Conservation (phyloP, 345 rosid species). For the Erodium maritimum region DNA sequence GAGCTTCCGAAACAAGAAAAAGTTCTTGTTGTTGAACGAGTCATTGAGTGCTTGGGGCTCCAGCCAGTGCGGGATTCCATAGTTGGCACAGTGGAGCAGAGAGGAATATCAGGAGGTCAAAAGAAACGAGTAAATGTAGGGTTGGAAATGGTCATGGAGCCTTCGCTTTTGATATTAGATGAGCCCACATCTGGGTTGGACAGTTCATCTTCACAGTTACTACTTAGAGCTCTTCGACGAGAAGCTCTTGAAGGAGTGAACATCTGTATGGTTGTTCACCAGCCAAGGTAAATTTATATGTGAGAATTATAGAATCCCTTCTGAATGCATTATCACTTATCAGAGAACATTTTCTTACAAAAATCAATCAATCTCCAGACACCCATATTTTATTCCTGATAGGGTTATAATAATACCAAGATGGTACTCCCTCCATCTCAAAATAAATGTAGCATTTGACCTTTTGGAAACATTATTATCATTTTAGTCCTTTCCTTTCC, state of each 20-base stretch:
- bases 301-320: background rate
- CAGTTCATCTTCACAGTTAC: constrained; percentile 89
- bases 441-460: no score
- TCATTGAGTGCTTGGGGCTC: constrained; percentile 77
- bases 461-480: no score
- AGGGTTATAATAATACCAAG: background rate
- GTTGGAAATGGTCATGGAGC: constrained; percentile 99
- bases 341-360: background rate
- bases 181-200: constrained; percentile 99
- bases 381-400: background rate
- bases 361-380: background rate
- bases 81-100: constrained; percentile 90
- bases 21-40: constrained; percentile 91
- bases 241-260: constrained; percentile 99
- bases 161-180: constrained; percentile 92
- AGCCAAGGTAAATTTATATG: constrained; percentile 55
- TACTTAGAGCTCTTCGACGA: constrained; percentile 88
- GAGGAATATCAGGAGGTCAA: constrained; percentile 99
- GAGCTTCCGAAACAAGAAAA: constrained; percentile 66
- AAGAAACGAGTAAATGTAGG: constrained; percentile 98
- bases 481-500: no score
- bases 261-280: constrained; percentile 93
- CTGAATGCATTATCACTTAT: background rate
- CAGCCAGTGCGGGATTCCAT: constrained; percentile 77
- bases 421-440: background rate